Conservation (phyloP, 1,284 basidiomycete genomes). For the Leccinum subspadiceum region DNA sequence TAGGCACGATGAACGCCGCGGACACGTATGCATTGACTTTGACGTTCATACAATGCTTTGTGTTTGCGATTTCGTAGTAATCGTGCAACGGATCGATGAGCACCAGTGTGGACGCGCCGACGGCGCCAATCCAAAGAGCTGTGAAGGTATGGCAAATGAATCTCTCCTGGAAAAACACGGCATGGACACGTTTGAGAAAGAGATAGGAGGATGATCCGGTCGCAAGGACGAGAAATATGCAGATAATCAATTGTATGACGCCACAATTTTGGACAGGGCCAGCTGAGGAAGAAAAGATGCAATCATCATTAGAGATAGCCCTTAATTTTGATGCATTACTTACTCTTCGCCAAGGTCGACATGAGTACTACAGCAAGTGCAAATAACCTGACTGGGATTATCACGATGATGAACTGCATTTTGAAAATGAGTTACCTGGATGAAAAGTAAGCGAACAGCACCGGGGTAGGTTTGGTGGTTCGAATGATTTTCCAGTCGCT, state of each 20-base stretch:
- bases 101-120: constrained; percentile 21
- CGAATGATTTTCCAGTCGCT: constrained; percentile 19
- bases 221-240: constrained; percentile 23
- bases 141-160: constrained; percentile 22
- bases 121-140: constrained; percentile 25
- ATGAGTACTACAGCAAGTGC: constrained; percentile 22
- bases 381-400: constrained; percentile 12
- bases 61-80: constrained; percentile 24
- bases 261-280: constrained; percentile 25
- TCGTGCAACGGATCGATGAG: constrained; percentile 17
- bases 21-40: constrained; percentile 16
- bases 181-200: constrained; percentile 34
- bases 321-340: neutral
- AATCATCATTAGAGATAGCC: neutral
- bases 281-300: constrained; percentile 9
- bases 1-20: constrained; percentile 22
- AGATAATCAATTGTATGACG: constrained; percentile 12
- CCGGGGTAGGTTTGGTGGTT: constrained; percentile 12
- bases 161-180: constrained; percentile 21
- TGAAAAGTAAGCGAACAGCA: constrained; percentile 27
- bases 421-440: constrained; percentile 22
- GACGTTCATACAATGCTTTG: constrained; percentile 21
- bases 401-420: constrained; percentile 4
- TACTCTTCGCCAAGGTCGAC: constrained; percentile 5
- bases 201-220: constrained; percentile 29